Conservation (phyloP, 805 yeast species). For the Yarrowia osloensis region DNA sequence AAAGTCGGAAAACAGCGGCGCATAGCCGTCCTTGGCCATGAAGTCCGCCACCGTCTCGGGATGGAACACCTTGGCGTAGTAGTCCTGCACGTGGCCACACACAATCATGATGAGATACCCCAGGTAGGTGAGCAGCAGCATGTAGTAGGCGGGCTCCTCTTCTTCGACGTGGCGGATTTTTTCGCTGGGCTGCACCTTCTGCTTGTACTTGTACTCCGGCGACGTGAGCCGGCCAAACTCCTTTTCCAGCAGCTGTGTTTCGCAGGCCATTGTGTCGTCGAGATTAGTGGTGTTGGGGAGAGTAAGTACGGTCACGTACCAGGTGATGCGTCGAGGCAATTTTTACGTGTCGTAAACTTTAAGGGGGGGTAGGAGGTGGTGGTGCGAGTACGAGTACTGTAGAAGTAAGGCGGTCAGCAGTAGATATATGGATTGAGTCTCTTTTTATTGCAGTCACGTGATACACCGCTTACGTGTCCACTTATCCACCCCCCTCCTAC, state of each 20-base stretch:
- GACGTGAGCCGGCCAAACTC: constrained; percentile 76
- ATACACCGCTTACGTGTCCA: too few species aligned
- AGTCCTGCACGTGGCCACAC: constrained; percentile 89
- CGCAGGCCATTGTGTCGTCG: constrained; percentile 17
- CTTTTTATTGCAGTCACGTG: neutral
- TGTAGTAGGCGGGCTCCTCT: constrained; percentile 86
- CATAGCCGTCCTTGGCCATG: constrained; percentile 81
- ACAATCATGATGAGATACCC: constrained; percentile 81
- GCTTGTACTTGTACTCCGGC: constrained; percentile 62
- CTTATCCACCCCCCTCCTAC: neutral
- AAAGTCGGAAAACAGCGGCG: constrained; percentile 93
- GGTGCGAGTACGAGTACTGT: too few species aligned
- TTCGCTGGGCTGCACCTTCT: constrained; percentile 56
- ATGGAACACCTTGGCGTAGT: constrained; percentile 72
- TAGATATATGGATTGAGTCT: too few species aligned
- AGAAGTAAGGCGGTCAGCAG: too few species aligned
- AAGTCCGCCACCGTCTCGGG: constrained; percentile 63
- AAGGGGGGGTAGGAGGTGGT: neutral
- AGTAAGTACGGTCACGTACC: neutral
- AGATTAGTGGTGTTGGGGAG: constrained; percentile 26
- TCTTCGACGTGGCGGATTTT: constrained; percentile 58
- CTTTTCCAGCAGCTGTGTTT: constrained; percentile 46
- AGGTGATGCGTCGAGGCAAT: constrained; percentile 21
- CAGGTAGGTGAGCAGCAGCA: constrained; percentile 78
- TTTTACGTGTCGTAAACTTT: constrained; percentile 25